Conservation (phyloP, 2,329 filamentous ascomycete species). For the Fusarium sp. region DNA sequence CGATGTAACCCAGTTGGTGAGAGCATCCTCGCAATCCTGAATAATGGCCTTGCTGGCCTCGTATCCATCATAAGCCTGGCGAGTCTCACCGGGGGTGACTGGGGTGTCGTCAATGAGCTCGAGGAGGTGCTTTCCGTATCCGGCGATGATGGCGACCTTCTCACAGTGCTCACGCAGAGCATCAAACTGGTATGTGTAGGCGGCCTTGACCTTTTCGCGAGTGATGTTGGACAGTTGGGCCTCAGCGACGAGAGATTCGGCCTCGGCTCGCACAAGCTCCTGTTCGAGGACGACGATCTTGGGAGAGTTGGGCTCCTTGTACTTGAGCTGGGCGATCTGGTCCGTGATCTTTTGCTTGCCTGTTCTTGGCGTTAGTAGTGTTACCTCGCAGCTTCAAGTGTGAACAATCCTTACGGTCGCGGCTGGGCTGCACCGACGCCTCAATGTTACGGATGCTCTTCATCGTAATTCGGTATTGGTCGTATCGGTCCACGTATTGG, state of each 20-base stretch:
- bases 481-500: slow-evolving; percentile 97
- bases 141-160: slow-evolving; percentile 97
- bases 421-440: slow-evolving; percentile 95
- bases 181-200: slow-evolving; percentile 98
- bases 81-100: slow-evolving; percentile 96
- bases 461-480: slow-evolving; percentile 98
- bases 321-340: slow-evolving; percentile 98
- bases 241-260: slow-evolving; percentile 98
- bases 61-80: slow-evolving; percentile 95
- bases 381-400: not conserved
- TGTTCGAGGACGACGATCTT: slow-evolving; percentile 98
- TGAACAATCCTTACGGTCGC: slow-evolving; percentile 78
- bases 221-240: slow-evolving; percentile 99
- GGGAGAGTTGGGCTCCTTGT: slow-evolving; percentile 98
- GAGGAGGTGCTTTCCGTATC: slow-evolving; percentile 97
- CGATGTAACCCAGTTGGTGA: slow-evolving; percentile 95
- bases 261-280: slow-evolving; percentile 97
- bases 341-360: slow-evolving; percentile 99
- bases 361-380: slow-evolving; percentile 48
- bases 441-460: slow-evolving; percentile 99
- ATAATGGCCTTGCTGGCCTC: slow-evolving; percentile 99
- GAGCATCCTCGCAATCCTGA: slow-evolving; percentile 96
- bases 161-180: slow-evolving; percentile 97
- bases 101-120: slow-evolving; percentile 97
- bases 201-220: slow-evolving; percentile 98